Percentiles rank a stretch among this genome's conserved stretches.
These are phyloP conservation scores for Stipa capillata DNA, from an alignment of 176 grass and related monocot genomes.

Conservation along the genomic window DNA sequence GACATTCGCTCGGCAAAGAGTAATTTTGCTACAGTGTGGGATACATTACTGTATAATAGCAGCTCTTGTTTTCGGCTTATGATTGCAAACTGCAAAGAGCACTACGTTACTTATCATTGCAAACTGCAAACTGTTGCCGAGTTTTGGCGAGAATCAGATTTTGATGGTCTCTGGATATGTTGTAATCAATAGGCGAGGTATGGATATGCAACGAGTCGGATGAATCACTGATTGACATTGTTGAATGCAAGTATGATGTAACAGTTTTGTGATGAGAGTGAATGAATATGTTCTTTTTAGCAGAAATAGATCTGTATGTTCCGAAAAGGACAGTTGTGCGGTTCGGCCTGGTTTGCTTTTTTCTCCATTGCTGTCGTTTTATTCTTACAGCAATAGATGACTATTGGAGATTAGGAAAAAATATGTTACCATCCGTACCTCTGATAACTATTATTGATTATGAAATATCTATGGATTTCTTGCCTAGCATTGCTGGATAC, in stretches of 20 bases:
- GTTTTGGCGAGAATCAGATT: not conserved
- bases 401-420: too few relatives aligned
- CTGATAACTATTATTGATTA: too few relatives aligned
- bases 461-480: too few relatives aligned
- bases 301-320: not conserved
- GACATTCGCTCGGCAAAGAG: constrained; percentile 2
- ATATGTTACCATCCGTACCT: too few relatives aligned
- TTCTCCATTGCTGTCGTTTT: too few relatives aligned
- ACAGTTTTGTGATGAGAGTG: not conserved
- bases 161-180: not conserved
- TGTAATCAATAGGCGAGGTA: not conserved
- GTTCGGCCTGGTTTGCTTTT: not conserved
- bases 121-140: not conserved
- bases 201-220: not conserved
- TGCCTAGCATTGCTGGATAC: too few relatives aligned
- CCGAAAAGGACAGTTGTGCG: not conserved
- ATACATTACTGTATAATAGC: not conserved
- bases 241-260: constrained; percentile 6
- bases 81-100: not conserved
- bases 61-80: not conserved
- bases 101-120: not conserved
- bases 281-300: not conserved
- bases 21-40: not conserved
- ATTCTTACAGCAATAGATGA: too few relatives aligned
- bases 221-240: not conserved